A percentile compares a stretch with the other conserved stretches of the same genome.
Conservation (phyloP, 495 filamentous ascomycete species). For the Thozetella sp. region DNA sequence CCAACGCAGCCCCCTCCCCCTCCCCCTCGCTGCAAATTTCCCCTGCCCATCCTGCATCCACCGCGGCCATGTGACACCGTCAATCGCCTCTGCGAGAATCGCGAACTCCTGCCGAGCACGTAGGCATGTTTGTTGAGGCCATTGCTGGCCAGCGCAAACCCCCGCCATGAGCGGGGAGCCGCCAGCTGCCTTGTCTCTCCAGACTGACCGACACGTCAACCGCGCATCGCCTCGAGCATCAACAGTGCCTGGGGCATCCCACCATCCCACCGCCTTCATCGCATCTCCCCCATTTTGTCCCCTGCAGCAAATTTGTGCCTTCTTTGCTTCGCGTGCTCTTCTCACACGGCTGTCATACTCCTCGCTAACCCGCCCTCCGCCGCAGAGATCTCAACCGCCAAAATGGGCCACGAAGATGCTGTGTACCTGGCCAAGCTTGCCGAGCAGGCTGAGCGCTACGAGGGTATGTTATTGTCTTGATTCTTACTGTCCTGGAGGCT, state of each 20-base stretch:
- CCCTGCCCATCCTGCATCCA: conserved; percentile 7
- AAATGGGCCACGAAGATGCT: conserved; percentile 99
- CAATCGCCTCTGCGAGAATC: conserved; percentile 16
- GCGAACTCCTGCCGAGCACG: conserved; percentile 4
- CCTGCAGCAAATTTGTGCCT: not conserved
- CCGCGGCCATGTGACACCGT: not conserved
- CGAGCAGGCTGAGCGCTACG: conserved; percentile 99
- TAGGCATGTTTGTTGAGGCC: conserved; percentile 6
- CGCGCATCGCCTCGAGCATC: conserved; percentile 17
- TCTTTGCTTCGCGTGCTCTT: conserved; percentile 15
- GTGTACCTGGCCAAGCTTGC: conserved; percentile 99
- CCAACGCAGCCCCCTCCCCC: conserved; percentile 13
- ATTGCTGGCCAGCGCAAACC: conserved; percentile 25
- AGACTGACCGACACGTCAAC: conserved; percentile 8
- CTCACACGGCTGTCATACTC: conserved; percentile 13
- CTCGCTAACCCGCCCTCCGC: conserved; percentile 26
- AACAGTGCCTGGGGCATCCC: conserved; percentile 7
- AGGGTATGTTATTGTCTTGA: conserved; percentile 67
- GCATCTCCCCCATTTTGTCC: not conserved
- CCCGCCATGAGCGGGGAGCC: conserved; percentile 19
- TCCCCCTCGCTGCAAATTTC: conserved; percentile 9
- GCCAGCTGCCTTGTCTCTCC: conserved; percentile 4
- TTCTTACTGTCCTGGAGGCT: not conserved
- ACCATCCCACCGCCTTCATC: conserved; percentile 1
- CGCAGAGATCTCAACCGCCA: conserved; percentile 44